Conservation (phyloP, 345 rosid genomes). For the Eucalyptus guilfoylei region DNA sequence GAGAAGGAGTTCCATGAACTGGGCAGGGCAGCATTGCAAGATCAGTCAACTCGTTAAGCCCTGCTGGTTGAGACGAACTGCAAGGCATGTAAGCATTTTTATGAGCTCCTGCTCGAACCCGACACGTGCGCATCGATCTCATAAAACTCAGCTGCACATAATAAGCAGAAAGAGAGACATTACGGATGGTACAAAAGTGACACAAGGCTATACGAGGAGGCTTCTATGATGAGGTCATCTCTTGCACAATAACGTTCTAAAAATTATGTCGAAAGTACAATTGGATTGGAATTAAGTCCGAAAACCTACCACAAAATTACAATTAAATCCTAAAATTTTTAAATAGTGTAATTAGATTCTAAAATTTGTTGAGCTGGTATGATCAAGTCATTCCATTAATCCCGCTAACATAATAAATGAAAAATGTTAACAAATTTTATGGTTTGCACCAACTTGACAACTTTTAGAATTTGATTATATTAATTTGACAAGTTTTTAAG, state of each 20-base stretch:
- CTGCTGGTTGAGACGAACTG: not conserved
- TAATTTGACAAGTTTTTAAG: fast-evolving
- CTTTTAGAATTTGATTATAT: fast-evolving
- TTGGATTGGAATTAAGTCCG: fast-evolving
- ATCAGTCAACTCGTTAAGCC: not conserved
- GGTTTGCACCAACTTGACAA: too few species aligned
- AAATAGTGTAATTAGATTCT: fast-evolving
- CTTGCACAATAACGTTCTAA: not conserved
- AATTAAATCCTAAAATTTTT: too few species aligned
- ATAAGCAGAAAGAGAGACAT: not conserved
- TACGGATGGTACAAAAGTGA: not conserved
- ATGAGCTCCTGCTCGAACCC: not conserved
- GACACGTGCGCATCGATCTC: not conserved
- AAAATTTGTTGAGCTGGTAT: fast-evolving
- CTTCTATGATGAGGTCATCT: not conserved
- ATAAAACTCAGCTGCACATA: not conserved
- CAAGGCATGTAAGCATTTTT: not conserved
- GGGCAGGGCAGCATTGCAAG: not conserved
- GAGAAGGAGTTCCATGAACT: not conserved
- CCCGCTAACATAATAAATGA: fast-evolving
- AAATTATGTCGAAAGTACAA: too few species aligned
- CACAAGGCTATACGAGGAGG: not conserved
- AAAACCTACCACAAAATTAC: fast-evolving
- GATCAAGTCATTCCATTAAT: too few species aligned
- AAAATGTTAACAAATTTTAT: too few species aligned